These are phyloP conservation scores for Populus deltoides DNA, from an alignment of 345 rosid genomes.

Conservation along the genomic window DNA sequence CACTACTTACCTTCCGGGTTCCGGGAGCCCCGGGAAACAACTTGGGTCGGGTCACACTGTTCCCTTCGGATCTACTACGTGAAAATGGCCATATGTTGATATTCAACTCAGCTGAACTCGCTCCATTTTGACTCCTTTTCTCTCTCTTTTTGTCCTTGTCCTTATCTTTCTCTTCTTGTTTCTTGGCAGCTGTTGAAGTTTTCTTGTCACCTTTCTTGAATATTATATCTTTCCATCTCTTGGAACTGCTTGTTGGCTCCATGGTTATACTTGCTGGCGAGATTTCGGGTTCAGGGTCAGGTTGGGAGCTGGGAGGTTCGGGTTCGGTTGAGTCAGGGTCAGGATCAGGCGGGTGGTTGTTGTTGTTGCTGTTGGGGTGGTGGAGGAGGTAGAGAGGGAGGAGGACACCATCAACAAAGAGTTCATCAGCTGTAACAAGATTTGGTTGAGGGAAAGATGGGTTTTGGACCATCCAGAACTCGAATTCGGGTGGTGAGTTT, in stretches of 20 bases:
- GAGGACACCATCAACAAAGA: conserved; percentile 66
- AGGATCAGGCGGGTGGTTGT: conserved; percentile 15
- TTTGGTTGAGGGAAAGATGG: conserved; percentile 45
- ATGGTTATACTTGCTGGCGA: conserved; percentile 2
- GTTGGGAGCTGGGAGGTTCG: conserved; percentile 13
- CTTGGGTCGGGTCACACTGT: conserved; percentile 50
- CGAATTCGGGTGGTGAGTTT: conserved; percentile 70
- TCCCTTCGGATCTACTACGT: conserved; percentile 80
- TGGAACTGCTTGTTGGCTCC: conserved; percentile 30
- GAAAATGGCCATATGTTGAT: conserved; percentile 85
- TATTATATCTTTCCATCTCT: conserved; percentile 68
- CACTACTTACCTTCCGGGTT: conserved; percentile 66
- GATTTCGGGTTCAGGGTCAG: conserved; percentile 12
- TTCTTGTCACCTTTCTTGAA: conserved; percentile 45
- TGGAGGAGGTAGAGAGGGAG: conserved; percentile 54
- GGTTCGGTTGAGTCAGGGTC: conserved; percentile 1
- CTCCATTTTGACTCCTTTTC: conserved; percentile 25
- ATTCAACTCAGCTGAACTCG: conserved; percentile 53
- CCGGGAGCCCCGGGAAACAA: conserved; percentile 39
- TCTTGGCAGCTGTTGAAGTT: neutral
- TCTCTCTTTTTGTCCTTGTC: conserved; percentile 40
- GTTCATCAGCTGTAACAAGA: conserved; percentile 69
- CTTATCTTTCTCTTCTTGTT: neutral
- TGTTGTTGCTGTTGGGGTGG: neutral
- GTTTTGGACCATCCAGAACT: conserved; percentile 63